phyloP scores from a whole-genome alignment of 768 basidiomycete species.

The Phylloporus sp. region DNA sequence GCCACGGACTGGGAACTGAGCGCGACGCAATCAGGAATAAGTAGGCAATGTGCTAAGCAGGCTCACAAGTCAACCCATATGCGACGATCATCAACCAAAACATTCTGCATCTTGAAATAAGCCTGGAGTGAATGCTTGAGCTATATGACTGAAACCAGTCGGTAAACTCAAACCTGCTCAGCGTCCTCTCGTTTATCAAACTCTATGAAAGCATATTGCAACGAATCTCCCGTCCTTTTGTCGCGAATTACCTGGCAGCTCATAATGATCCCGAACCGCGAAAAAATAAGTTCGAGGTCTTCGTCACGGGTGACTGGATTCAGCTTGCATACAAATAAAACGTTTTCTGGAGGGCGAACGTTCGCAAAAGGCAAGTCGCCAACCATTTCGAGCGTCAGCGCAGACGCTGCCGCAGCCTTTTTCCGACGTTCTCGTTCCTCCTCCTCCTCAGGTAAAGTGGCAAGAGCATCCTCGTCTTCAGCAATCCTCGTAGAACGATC shows the following conservation, averaged over 20 bases:
- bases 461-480: conserved; percentile 89
- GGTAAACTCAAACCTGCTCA: conserved; percentile 63
- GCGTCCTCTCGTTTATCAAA: conserved; percentile 92
- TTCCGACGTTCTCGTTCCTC: conserved; percentile 76
- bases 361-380: conserved; percentile 98
- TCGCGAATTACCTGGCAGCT: conserved; percentile 97
- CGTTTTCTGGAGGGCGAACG: conserved; percentile 96
- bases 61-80: conserved; percentile 99
- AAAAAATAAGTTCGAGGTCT: conserved; percentile 96
- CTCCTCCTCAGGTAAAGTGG: conserved; percentile 79
- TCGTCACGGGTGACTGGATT: conserved; percentile 95
- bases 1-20: conserved; percentile 90
- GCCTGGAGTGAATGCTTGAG: conserved; percentile 46
- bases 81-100: conserved; percentile 91
- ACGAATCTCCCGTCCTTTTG: conserved; percentile 90
- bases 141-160: neutral
- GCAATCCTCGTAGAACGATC: conserved; percentile 87
- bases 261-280: conserved; percentile 91
- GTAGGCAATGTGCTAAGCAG: conserved; percentile 3
- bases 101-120: conserved; percentile 99
- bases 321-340: conserved; percentile 97
- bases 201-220: conserved; percentile 99
- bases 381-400: conserved; percentile 98
- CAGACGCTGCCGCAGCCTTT: conserved; percentile 87
- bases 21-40: conserved; percentile 16